These are phyloP conservation scores for Ogataea populi-albae DNA, from an alignment of 805 yeast genomes.

Conservation along the genomic window DNA sequence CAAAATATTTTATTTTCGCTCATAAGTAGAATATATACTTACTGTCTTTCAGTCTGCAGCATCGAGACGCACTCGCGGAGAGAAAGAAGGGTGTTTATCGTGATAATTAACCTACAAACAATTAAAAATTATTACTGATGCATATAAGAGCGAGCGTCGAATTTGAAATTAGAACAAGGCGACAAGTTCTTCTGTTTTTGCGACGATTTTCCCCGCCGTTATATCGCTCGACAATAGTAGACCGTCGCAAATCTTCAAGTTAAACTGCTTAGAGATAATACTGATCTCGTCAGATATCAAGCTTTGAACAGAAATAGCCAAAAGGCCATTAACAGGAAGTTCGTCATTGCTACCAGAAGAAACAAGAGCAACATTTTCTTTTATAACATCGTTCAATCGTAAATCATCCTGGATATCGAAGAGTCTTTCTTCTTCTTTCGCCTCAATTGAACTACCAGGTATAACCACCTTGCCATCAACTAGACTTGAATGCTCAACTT, in stretches of 20 bases:
- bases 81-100: no score
- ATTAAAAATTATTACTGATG: no score
- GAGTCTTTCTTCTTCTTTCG: conserved; percentile 7
- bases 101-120: no score
- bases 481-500: conserved; percentile 3
- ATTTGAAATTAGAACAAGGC: background rate
- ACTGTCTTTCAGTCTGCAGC: no score
- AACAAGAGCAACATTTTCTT: conserved; percentile 14
- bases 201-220: conserved; percentile 9
- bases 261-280: conserved; percentile 6
- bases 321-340: background rate
- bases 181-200: conserved; percentile 18
- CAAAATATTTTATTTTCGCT: no score
- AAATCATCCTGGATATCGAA: conserved; percentile 19
- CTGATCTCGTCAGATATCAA: conserved; percentile 13
- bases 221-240: conserved; percentile 8
- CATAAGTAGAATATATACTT: no score
- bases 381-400: conserved; percentile 21
- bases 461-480: conserved; percentile 1
- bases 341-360: background rate
- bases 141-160: no score
- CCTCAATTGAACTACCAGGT: conserved; percentile 1
- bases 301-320: conserved; percentile 12
- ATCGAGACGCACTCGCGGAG: no score
- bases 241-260: conserved; percentile 16